These are phyloP conservation scores for Raffaelea deltoideospora DNA, from an alignment of 2,329 filamentous ascomycete species.

Conservation along the genomic window DNA sequence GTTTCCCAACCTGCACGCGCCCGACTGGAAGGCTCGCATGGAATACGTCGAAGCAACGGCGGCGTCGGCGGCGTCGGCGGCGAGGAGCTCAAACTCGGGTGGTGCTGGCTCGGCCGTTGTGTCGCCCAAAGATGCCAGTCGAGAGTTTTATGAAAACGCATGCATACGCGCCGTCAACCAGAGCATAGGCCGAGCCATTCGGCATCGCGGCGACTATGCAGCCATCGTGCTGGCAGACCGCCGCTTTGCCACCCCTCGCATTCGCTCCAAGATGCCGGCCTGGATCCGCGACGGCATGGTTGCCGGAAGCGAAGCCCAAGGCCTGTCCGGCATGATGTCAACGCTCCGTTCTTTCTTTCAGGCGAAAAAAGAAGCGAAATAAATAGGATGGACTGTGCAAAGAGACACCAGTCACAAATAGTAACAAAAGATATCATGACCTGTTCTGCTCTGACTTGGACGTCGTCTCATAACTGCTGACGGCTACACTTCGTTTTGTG, in stretches of 20 bases:
- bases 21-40: slow-evolving; percentile 87
- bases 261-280: slow-evolving; percentile 64
- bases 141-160: slow-evolving; percentile 82
- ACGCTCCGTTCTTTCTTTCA: slow-evolving; percentile 42
- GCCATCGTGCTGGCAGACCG: slow-evolving; percentile 74
- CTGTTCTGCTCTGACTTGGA: too few relatives aligned
- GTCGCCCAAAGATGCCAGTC: slow-evolving; percentile 39
- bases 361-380: slow-evolving; percentile 21
- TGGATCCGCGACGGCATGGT: slow-evolving; percentile 71
- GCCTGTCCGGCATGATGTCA: slow-evolving; percentile 44
- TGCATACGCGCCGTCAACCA: slow-evolving; percentile 98
- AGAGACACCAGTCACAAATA: background rate
- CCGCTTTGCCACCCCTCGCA: slow-evolving; percentile 59
- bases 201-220: slow-evolving; percentile 79
- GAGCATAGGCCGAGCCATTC: slow-evolving; percentile 82
- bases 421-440: too few relatives aligned
- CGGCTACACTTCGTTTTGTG: too few relatives aligned
- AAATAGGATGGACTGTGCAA: too few relatives aligned
- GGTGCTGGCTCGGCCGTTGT: slow-evolving; percentile 9
- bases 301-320: slow-evolving; percentile 29
- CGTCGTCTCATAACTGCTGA: too few relatives aligned
- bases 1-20: slow-evolving; percentile 77
- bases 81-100: too few relatives aligned
- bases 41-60: slow-evolving; percentile 55
- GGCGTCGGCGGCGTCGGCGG: background rate